Conservation (phyloP, 352 stramenopile genomes). For the Saprolegnia parasitica region DNA sequence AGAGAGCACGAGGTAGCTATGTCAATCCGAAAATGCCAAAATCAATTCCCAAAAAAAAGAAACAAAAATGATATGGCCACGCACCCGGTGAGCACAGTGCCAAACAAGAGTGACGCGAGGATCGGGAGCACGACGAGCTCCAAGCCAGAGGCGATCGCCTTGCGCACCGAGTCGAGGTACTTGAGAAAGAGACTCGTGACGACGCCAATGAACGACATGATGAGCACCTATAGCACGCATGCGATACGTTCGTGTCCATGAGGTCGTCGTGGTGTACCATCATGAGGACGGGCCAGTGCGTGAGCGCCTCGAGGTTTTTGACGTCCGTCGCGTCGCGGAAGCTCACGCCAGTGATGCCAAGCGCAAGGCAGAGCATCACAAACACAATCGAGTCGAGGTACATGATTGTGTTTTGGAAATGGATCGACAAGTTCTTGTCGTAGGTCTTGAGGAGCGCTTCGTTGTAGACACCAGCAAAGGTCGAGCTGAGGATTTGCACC, state of each 20-base stretch:
- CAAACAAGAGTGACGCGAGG: slow-evolving; percentile 58
- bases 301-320: slow-evolving; percentile 50
- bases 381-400: slow-evolving; percentile 78
- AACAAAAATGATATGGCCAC: no score
- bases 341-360: slow-evolving; percentile 66
- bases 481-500: slow-evolving; percentile 75
- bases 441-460: slow-evolving; percentile 79
- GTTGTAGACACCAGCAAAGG: slow-evolving; percentile 81
- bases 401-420: slow-evolving; percentile 84
- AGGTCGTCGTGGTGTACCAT: no score
- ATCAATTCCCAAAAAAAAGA: no score
- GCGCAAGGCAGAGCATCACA: slow-evolving; percentile 55
- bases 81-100: slow-evolving; percentile 50
- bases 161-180: slow-evolving; percentile 70
- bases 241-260: no score
- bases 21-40: no score
- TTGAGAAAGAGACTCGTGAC: slow-evolving; percentile 81
- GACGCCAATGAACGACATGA: slow-evolving; percentile 77
- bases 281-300: slow-evolving; percentile 29
- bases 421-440: slow-evolving; percentile 49
- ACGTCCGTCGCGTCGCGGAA: slow-evolving; percentile 47
- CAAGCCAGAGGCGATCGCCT: slow-evolving; percentile 69
- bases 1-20: slow-evolving; percentile 33
- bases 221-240: slow-evolving; percentile 73
- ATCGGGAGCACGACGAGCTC: slow-evolving; percentile 70